Conservation (phyloP, 176 grass and related monocot genomes). For the Typha latifolia region DNA sequence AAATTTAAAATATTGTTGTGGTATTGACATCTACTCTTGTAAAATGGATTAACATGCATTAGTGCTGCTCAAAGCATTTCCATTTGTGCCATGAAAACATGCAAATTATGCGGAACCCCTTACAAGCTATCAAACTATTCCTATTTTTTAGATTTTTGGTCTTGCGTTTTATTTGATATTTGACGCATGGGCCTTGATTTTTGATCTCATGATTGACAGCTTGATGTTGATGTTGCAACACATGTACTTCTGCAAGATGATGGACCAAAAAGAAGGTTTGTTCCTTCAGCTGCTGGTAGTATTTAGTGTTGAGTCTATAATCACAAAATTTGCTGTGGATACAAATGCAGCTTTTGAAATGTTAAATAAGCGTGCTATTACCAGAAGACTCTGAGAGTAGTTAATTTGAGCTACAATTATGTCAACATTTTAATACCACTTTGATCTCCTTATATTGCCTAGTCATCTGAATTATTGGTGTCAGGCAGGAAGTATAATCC, state of each 20-base stretch:
- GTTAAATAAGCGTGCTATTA: neutral
- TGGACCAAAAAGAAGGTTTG: conserved; percentile 88
- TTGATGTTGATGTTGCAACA: conserved; percentile 76
- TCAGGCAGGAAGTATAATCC: neutral
- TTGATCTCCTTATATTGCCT: neutral
- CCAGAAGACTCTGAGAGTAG: neutral
- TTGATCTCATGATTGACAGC: conserved; percentile 39
- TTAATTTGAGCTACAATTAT: neutral
- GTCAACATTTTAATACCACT: neutral
- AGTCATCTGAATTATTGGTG: neutral
- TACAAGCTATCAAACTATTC: too few relatives aligned
- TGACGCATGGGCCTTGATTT: neutral
- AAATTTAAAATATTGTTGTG: too few relatives aligned
- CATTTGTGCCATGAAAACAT: too few relatives aligned
- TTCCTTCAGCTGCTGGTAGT: conserved; percentile 3
- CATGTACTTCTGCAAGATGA: conserved; percentile 76
- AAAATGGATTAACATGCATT: too few relatives aligned
- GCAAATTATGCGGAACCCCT: too few relatives aligned
- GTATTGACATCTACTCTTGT: too few relatives aligned
- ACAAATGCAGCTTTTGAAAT: neutral
- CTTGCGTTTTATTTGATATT: too few relatives aligned
- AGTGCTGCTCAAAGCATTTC: too few relatives aligned
- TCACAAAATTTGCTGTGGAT: conserved; percentile 13
- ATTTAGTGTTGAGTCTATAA: conserved; percentile 9
- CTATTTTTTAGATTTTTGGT: too few relatives aligned